These are phyloP conservation scores for Dissoconium aciculare DNA, from an alignment of 2,329 filamentous ascomycete species.

Conservation along the genomic window DNA sequence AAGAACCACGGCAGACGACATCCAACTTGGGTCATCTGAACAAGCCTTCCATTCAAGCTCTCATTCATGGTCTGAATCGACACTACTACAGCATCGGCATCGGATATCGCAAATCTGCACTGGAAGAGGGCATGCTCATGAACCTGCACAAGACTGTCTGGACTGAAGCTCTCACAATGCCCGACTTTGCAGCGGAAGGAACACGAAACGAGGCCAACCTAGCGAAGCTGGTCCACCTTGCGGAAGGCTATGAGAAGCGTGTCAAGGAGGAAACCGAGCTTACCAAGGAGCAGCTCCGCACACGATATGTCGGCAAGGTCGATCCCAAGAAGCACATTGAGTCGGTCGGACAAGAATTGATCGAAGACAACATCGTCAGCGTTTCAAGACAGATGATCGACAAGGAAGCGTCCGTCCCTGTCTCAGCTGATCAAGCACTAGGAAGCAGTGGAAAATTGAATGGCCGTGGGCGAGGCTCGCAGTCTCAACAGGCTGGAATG, in stretches of 20 bases:
- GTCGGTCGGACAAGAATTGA: slow-evolving; percentile 87
- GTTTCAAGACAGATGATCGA: slow-evolving; percentile 99
- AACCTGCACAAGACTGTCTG: slow-evolving; percentile 99
- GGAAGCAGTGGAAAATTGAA: slow-evolving; percentile 8
- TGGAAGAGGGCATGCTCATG: slow-evolving; percentile 99
- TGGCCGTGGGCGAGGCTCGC: slow-evolving; percentile 3
- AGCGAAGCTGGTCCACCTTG: slow-evolving; percentile 71
- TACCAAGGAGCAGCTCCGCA: slow-evolving; percentile 95
- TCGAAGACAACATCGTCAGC: slow-evolving; percentile 98
- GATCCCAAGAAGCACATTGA: slow-evolving; percentile 99
- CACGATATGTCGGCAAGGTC: slow-evolving; percentile 94
- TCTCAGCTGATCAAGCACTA: slow-evolving; percentile 40
- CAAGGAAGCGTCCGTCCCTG: slow-evolving; percentile 89
- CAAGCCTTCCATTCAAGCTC: slow-evolving; percentile 97
- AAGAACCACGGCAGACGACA: slow-evolving; percentile 93
- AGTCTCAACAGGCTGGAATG: slow-evolving; percentile 10
- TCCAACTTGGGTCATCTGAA: slow-evolving; percentile 96
- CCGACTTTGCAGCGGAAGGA: slow-evolving; percentile 78
- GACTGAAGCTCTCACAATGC: slow-evolving; percentile 96
- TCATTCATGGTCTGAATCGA: slow-evolving; percentile 93
- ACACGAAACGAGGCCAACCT: slow-evolving; percentile 75
- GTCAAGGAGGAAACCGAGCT: slow-evolving; percentile 98
- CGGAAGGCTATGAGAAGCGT: slow-evolving; percentile 95
- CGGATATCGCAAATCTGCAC: slow-evolving; percentile 86
- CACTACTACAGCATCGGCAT: slow-evolving; percentile 99